Conservation (phyloP, 2,329 filamentous ascomycete species). For the Colletotrichum viniferum region DNA sequence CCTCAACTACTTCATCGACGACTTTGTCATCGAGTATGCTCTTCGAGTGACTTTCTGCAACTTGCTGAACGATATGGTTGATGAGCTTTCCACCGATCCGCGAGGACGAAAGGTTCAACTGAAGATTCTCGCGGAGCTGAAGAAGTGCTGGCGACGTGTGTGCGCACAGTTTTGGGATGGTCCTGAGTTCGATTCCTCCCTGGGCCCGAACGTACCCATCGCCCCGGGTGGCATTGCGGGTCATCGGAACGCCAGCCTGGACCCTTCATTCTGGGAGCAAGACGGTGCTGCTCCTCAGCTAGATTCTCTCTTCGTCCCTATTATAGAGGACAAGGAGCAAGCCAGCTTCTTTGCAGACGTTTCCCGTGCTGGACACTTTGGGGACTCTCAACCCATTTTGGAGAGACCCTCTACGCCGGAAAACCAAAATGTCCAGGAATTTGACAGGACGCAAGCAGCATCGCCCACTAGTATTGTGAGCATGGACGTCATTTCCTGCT, state of each 20-base stretch:
- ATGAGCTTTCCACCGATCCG: slow-evolving; percentile 54
- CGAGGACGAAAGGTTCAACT: slow-evolving; percentile 60
- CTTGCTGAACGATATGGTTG: slow-evolving; percentile 73
- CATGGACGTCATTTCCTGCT: slow-evolving; percentile 67
- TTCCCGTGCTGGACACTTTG: slow-evolving; percentile 48
- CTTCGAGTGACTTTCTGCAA: slow-evolving; percentile 81
- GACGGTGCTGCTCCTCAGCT: slow-evolving; percentile 49
- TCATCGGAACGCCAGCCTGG: slow-evolving; percentile 58
- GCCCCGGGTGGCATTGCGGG: slow-evolving; percentile 76
- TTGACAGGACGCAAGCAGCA: slow-evolving; percentile 39
- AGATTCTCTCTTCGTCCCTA: slow-evolving; percentile 40
- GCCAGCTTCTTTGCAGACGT: slow-evolving; percentile 52
- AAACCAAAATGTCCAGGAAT: slow-evolving; percentile 28
- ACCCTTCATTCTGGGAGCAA: slow-evolving; percentile 59
- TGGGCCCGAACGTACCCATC: slow-evolving; percentile 70
- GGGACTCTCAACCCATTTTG: slow-evolving; percentile 49
- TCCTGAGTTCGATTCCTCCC: slow-evolving; percentile 65
- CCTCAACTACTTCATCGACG: slow-evolving; percentile 95
- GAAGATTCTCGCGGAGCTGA: slow-evolving; percentile 91
- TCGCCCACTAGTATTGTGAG: slow-evolving; percentile 65
- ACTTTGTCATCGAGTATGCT: slow-evolving; percentile 80
- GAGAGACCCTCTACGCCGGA: slow-evolving; percentile 55
- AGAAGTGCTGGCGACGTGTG: slow-evolving; percentile 95
- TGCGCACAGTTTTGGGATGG: slow-evolving; percentile 90
- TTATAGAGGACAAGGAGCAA: slow-evolving; percentile 27